Percentiles rank a stretch among this genome's conserved stretches.
These are phyloP conservation scores for Penicillium roqueforti DNA, from an alignment of 495 filamentous ascomycete species.

Conservation along the genomic window DNA sequence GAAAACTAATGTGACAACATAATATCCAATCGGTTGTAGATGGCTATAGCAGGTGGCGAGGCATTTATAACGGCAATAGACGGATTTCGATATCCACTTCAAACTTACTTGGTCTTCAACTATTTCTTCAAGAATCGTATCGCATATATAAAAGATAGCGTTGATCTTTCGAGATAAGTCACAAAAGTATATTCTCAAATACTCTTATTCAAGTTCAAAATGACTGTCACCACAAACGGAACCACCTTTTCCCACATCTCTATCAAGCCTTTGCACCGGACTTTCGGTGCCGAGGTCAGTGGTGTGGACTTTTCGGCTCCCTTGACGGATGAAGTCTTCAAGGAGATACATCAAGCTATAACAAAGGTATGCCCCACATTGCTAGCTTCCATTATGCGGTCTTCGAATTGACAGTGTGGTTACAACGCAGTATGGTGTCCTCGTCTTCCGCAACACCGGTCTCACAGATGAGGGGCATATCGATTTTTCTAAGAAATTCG, in stretches of 20 bases:
- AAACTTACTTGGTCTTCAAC: no score
- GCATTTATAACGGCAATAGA: no score
- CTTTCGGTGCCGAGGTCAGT: conserved; percentile 51
- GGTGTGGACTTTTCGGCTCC: conserved; percentile 47
- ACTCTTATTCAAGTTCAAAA: no score
- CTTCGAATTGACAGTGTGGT: neutral
- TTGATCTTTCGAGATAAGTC: no score
- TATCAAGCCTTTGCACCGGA: conserved; percentile 47
- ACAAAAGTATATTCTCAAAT: no score
- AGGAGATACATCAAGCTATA: conserved; percentile 30
- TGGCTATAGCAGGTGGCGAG: no score
- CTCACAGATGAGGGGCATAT: conserved; percentile 50
- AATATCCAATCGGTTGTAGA: no score
- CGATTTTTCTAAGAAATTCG: conserved; percentile 47
- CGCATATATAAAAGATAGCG: no score
- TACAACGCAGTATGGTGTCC: conserved; percentile 48
- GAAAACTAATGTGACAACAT: no score
- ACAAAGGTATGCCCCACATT: conserved; percentile 6
- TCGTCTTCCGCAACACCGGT: conserved; percentile 48
- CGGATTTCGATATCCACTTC: no score
- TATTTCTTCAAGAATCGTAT: no score
- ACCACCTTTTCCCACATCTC: conserved; percentile 10
- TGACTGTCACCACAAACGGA: neutral
- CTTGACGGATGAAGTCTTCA: conserved; percentile 42
- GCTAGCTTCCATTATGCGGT: neutral